Evolutionary conservation across 805 yeast species (phyloP).

Genomic region (Cyberlindnera xishuangbannaensis): DNA sequence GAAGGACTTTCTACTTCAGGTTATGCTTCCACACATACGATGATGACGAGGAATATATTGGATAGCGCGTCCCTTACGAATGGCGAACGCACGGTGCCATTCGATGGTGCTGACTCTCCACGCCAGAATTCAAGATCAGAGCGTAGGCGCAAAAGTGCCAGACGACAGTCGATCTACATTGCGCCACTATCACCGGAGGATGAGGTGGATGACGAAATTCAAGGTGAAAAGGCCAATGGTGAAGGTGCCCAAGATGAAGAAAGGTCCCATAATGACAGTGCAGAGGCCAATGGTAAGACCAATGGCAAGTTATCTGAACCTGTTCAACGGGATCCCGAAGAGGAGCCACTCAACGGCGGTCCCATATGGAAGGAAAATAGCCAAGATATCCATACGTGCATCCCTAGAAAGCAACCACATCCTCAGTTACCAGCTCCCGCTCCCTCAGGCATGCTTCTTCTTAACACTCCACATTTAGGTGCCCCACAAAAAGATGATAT

Average conservation of each 20-base stretch:
- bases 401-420: conserved; percentile 8
- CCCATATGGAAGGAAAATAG: too few relatives aligned
- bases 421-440: conserved; percentile 5
- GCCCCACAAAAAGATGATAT: conserved; percentile 10
- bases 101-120: conserved; percentile 22
- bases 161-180: conserved; percentile 36
- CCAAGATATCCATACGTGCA: background rate
- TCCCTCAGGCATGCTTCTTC: background rate
- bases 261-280: too few relatives aligned
- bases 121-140: conserved; percentile 20
- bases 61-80: conserved; percentile 5
- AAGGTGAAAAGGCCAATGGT: background rate
- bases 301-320: too few relatives aligned
- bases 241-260: background rate
- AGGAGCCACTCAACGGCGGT: too few relatives aligned
- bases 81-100: conserved; percentile 23
- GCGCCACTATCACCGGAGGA: conserved; percentile 19
- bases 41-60: conserved; percentile 8
- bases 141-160: conserved; percentile 32
- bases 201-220: background rate
- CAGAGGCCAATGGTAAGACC: too few relatives aligned
- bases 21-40: too few relatives aligned
- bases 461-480: conserved; percentile 1
- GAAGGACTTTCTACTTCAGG: conserved; percentile 33
- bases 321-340: too few relatives aligned